phyloP scores from a whole-genome alignment of 2,329 filamentous ascomycete species.

The Ophiocordyceps camponoti-floridani region DNA sequence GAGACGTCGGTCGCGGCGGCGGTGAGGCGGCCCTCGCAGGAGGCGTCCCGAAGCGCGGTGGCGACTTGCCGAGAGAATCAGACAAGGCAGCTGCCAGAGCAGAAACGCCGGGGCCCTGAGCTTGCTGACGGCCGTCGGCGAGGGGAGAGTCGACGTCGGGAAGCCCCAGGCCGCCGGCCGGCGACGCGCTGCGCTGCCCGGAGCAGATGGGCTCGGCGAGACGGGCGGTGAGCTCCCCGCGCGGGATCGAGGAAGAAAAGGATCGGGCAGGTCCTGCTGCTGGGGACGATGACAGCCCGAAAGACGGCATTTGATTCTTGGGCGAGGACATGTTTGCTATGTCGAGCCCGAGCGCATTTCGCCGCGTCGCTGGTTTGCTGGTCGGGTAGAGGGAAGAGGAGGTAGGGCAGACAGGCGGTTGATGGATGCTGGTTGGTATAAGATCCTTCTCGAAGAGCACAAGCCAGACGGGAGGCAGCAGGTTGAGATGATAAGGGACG shows the following conservation, averaged over 20 bases:
- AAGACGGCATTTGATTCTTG: conserved; percentile 19
- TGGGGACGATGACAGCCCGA: conserved; percentile 25
- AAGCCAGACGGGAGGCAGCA: not conserved
- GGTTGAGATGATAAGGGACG: not conserved
- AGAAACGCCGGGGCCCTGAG: conserved; percentile 66
- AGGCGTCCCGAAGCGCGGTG: conserved; percentile 52
- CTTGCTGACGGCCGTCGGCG: conserved; percentile 42
- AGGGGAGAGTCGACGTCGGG: conserved; percentile 40
- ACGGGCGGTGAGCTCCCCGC: conserved; percentile 41
- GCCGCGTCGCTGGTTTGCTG: not conserved
- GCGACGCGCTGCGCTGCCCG: conserved; percentile 17
- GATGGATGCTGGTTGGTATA: too few relatives aligned
- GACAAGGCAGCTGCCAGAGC: conserved; percentile 78
- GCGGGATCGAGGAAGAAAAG: conserved; percentile 33
- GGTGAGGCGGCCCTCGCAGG: conserved; percentile 43
- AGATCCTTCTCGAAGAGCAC: not conserved
- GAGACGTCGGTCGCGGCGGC: conserved; percentile 19
- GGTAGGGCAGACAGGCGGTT: too few relatives aligned
- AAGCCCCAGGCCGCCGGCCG: conserved; percentile 8
- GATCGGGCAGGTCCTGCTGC: conserved; percentile 25
- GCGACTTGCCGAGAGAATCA: conserved; percentile 51
- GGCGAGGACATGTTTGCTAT: conserved; percentile 18
- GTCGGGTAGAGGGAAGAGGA: not conserved
- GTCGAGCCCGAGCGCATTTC: conserved; percentile 1
- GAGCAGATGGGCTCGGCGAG: conserved; percentile 37